Conservation (phyloP, 164 flowering plant genomes). For the Tetrastigma voinierianum region DNA sequence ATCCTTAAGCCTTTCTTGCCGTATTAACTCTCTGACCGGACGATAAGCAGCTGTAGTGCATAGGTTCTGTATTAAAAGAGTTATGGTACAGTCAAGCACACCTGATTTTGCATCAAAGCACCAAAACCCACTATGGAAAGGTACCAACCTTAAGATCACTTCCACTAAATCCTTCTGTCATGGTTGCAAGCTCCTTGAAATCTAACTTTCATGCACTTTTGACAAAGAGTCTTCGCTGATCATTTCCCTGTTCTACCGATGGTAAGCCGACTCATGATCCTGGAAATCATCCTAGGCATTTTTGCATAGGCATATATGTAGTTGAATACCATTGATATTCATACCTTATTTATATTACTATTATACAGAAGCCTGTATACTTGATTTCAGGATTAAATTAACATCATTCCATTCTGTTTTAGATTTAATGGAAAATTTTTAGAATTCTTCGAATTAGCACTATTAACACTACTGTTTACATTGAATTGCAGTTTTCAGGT, state of each 20-base stretch:
- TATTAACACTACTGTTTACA: too few species aligned
- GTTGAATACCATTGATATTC: background rate
- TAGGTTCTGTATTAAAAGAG: slow-evolving; percentile 46
- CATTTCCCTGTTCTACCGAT: slow-evolving; percentile 61
- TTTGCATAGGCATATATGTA: background rate
- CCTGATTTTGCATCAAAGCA: background rate
- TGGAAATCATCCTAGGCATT: slow-evolving; percentile 26
- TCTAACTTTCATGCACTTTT: slow-evolving; percentile 71
- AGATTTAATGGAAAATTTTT: too few species aligned
- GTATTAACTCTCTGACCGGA: slow-evolving; percentile 67
- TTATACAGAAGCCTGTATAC: too few species aligned
- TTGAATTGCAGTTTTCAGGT: too few species aligned
- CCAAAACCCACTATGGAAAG: background rate
- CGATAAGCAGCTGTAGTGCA: slow-evolving; percentile 78
- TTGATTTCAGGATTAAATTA: too few species aligned
- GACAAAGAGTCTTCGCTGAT: slow-evolving; percentile 75
- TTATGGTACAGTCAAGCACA: too few species aligned
- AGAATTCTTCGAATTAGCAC: too few species aligned
- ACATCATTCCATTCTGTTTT: too few species aligned
- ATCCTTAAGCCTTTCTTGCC: slow-evolving; percentile 62
- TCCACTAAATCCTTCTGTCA: slow-evolving; percentile 96
- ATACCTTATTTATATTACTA: background rate
- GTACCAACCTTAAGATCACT: slow-evolving; percentile 88
- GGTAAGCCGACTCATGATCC: slow-evolving; percentile 96
- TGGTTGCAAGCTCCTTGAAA: slow-evolving; percentile 73